A percentile compares a stretch with the other conserved stretches of the same genome.
Evolutionary conservation across 306 rosid species (phyloP).

Genomic region (Dryas octopetala): DNA sequence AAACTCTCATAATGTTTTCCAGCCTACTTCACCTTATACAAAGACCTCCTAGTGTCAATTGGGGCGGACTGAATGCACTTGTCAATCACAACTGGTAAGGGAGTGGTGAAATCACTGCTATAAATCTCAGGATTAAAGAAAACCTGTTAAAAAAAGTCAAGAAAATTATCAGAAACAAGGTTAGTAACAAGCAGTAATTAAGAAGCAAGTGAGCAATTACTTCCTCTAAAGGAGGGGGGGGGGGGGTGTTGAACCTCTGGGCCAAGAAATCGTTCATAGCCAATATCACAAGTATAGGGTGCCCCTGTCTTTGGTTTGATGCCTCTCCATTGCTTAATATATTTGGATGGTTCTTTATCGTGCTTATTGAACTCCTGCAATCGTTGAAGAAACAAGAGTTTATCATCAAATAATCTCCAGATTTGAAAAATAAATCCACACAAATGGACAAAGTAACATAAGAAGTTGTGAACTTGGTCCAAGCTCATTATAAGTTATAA

Average conservation of each 20-base stretch:
- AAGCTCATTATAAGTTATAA: constrained; percentile 17
- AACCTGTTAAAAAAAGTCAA: constrained; percentile 44
- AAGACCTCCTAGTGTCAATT: constrained; percentile 93
- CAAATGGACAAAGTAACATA: neutral
- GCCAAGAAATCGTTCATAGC: constrained; percentile 97
- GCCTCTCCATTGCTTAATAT: constrained; percentile 93
- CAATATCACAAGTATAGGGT: constrained; percentile 97
- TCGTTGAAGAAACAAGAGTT: constrained; percentile 29
- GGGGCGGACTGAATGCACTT: constrained; percentile 98
- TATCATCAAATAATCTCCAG: constrained; percentile 23
- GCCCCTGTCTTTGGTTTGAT: constrained; percentile 98
- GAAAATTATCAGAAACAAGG: constrained; percentile 7
- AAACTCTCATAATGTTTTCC: constrained; percentile 19
- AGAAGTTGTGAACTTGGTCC: constrained; percentile 1
- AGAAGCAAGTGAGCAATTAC: neutral
- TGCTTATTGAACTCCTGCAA: constrained; percentile 92
- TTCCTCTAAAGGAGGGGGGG: no score
- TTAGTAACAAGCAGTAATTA: constrained; percentile 11
- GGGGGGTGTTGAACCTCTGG: constrained; percentile 72
- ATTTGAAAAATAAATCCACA: constrained; percentile 6
- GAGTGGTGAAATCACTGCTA: constrained; percentile 74
- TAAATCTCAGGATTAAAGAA: constrained; percentile 98
- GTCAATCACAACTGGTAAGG: constrained; percentile 89
- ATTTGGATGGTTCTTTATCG: constrained; percentile 91
- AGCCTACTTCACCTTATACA: constrained; percentile 72